These are phyloP conservation scores for Zychaea mexicana DNA, from an alignment of 371 early-diverging fungal species.

Conservation along the genomic window DNA sequence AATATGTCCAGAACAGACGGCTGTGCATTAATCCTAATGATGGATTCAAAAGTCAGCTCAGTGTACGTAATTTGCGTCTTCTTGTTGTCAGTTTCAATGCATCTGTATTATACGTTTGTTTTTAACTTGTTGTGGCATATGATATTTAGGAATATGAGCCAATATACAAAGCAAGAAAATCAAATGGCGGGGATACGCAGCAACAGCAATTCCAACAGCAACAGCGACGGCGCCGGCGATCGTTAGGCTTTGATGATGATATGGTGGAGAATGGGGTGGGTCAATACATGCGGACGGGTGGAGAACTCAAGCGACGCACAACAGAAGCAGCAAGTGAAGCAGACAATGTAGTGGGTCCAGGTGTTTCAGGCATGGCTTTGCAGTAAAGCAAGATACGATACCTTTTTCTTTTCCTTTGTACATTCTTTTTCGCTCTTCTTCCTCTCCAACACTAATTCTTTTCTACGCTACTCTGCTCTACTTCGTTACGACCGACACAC, in stretches of 20 bases:
- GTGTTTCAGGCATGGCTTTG: neutral
- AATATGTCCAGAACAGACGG: constrained; percentile 80
- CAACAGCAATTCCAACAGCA: constrained; percentile 44
- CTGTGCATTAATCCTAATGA: constrained; percentile 88
- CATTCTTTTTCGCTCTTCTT: neutral
- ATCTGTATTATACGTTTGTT: neutral
- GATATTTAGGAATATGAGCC: constrained; percentile 74
- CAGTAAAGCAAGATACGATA: neutral
- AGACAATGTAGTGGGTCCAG: constrained; percentile 10
- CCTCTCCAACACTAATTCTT: neutral
- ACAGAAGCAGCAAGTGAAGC: constrained; percentile 3
- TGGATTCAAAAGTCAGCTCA: constrained; percentile 78
- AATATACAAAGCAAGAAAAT: constrained; percentile 67
- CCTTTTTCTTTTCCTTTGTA: neutral
- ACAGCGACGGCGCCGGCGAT: constrained; percentile 58
- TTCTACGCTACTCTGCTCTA: too few species aligned
- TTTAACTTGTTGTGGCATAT: too few species aligned
- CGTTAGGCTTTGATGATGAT: constrained; percentile 44
- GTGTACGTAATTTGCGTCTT: too few species aligned
- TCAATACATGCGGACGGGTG: neutral
- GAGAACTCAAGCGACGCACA: constrained; percentile 8
- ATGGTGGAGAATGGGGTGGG: neutral
- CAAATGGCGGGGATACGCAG: constrained; percentile 32
- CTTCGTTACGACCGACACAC: too few species aligned
- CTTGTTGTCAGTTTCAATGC: neutral